A percentile compares a stretch with the other conserved stretches of the same genome.
Conservation (phyloP, 495 filamentous ascomycete species). For the Talaromyces ruber region DNA sequence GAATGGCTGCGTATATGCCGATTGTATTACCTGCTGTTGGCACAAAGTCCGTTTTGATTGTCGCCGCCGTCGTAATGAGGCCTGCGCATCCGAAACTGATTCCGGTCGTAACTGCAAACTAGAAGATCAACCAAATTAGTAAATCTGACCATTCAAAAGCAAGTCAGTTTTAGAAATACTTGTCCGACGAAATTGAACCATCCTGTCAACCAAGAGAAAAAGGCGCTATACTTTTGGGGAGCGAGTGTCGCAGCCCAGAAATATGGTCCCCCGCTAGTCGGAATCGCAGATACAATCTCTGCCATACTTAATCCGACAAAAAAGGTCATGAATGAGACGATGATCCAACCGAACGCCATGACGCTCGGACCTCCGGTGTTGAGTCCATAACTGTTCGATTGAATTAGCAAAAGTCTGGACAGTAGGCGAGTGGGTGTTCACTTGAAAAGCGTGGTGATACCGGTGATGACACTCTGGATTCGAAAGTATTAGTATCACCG, state of each 20-base stretch:
- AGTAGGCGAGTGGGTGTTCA: neutral
- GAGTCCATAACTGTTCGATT: conserved; percentile 36
- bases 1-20: conserved; percentile 55
- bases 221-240: conserved; percentile 44
- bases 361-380: conserved; percentile 49
- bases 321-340: conserved; percentile 50
- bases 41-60: conserved; percentile 41
- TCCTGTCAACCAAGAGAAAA: conserved; percentile 57
- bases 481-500: neutral
- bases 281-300: conserved; percentile 58
- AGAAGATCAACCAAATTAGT: neutral
- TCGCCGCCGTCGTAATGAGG: conserved; percentile 50
- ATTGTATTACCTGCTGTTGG: conserved; percentile 43
- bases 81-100: conserved; percentile 58
- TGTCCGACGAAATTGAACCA: conserved; percentile 36
- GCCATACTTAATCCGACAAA: conserved; percentile 54
- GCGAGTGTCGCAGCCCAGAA: conserved; percentile 60
- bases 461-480: conserved; percentile 50
- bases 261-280: conserved; percentile 56
- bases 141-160: neutral
- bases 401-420: conserved; percentile 22
- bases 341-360: conserved; percentile 48
- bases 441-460: conserved; percentile 40
- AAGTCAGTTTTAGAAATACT: neutral
- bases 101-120: conserved; percentile 59